These are phyloP conservation scores for Elsinoe australis DNA, from an alignment of 2,329 filamentous ascomycete species.

Conservation along the genomic window DNA sequence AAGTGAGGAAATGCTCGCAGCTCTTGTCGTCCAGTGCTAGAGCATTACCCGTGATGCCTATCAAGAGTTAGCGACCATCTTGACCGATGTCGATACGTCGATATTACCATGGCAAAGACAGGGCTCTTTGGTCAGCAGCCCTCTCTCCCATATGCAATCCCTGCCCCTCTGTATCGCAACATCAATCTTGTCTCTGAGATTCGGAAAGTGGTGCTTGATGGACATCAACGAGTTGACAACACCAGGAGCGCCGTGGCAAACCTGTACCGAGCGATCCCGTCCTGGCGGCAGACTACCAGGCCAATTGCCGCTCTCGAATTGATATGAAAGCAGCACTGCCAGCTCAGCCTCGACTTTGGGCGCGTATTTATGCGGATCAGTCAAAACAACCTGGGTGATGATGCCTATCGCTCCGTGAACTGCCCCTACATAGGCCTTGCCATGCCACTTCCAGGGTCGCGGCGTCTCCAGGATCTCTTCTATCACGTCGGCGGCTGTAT, in stretches of 20 bases:
- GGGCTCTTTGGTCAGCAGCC: constrained; percentile 56
- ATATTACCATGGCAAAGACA: constrained; percentile 51
- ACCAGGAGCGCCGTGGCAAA: constrained; percentile 61
- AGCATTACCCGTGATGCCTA: constrained; percentile 55
- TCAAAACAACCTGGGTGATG: constrained; percentile 59
- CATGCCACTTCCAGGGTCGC: constrained; percentile 58
- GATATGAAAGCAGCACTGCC: constrained; percentile 50
- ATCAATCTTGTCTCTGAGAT: constrained; percentile 47
- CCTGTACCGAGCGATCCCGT: constrained; percentile 50
- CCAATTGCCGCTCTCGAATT: constrained; percentile 57
- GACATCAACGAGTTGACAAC: constrained; percentile 52
- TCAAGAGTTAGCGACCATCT: not conserved
- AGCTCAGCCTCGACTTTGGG: constrained; percentile 48
- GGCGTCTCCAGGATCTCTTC: constrained; percentile 51
- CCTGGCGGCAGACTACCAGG: constrained; percentile 47
- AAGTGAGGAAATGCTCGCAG: constrained; percentile 51
- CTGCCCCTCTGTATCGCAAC: constrained; percentile 45
- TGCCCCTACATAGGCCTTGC: constrained; percentile 56
- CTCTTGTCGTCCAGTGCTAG: constrained; percentile 45
- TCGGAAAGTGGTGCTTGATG: constrained; percentile 50
- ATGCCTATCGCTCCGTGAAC: constrained; percentile 63
- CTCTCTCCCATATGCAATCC: constrained; percentile 49
- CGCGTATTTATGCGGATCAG: constrained; percentile 49
- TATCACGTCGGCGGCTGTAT: constrained; percentile 50
- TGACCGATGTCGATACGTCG: too few relatives aligned